A percentile compares a stretch with the other conserved stretches of the same genome.
phyloP scores from a whole-genome alignment of 345 rosid species.

The Odontarrhena argentea region DNA sequence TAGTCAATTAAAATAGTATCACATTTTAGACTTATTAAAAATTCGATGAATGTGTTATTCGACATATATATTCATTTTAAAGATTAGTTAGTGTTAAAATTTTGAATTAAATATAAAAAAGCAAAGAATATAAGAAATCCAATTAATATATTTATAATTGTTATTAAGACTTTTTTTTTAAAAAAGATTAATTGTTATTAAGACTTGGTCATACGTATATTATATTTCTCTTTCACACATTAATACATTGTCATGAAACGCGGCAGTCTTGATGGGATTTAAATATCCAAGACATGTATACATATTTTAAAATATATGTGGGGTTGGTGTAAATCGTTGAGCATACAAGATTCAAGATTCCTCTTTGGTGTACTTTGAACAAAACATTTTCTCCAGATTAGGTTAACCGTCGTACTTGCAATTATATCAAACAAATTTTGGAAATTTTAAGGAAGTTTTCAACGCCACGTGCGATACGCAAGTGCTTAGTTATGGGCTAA shows the following conservation, averaged over 20 bases:
- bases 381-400: background rate
- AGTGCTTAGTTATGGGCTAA: background rate
- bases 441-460: slow-evolving; percentile 16
- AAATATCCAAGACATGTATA: background rate
- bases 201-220: background rate
- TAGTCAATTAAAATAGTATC: too few species aligned
- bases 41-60: too few species aligned
- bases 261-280: slow-evolving; percentile 15
- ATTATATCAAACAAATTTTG: background rate
- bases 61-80: too few species aligned
- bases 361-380: background rate
- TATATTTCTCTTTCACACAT: background rate
- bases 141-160: too few species aligned
- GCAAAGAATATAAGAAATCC: too few species aligned
- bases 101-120: too few species aligned
- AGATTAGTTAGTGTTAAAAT: too few species aligned
- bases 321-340: slow-evolving; percentile 22
- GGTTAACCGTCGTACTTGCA: slow-evolving; percentile 23
- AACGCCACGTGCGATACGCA: slow-evolving; percentile 19
- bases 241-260: slow-evolving; percentile 9
- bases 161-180: too few species aligned
- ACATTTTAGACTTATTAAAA: too few species aligned
- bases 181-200: too few species aligned
- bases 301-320: background rate
- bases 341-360: slow-evolving; percentile 9